These are phyloP conservation scores for Mucor piriformis DNA, from an alignment of 371 early-diverging fungal species.

Conservation along the genomic window DNA sequence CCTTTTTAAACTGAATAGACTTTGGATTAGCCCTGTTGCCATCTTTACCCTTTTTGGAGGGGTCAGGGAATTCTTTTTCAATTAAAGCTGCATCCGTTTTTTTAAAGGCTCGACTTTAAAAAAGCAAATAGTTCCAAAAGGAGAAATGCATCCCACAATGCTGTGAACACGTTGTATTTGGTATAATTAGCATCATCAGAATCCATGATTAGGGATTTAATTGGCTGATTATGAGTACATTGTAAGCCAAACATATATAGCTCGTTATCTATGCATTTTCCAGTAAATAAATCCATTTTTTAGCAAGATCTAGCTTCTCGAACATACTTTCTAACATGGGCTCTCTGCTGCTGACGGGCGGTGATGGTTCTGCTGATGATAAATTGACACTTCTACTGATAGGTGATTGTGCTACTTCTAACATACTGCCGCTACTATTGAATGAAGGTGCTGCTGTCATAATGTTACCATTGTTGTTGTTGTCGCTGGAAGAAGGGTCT, in stretches of 20 bases:
- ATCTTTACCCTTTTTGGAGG: conserved; percentile 21
- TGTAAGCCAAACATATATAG: conserved; percentile 14
- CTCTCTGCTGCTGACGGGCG: conserved; percentile 7
- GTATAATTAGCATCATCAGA: conserved; percentile 9
- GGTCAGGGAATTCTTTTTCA: too few species aligned
- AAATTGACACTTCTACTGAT: not conserved
- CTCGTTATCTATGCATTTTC: conserved; percentile 12
- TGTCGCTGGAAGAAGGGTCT: conserved; percentile 2
- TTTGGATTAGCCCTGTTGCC: conserved; percentile 10
- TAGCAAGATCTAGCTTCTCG: conserved; percentile 13
- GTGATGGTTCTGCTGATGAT: conserved; percentile 4
- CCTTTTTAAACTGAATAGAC: conserved; percentile 6
- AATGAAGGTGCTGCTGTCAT: conserved; percentile 12
- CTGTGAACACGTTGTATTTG: conserved; percentile 3
- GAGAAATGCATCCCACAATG: conserved; percentile 8
- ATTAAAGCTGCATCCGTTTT: too few species aligned
- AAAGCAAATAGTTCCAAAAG: too few species aligned
- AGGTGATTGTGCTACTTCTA: not conserved
- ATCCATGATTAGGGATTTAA: conserved; percentile 9
- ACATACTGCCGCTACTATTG: conserved; percentile 9
- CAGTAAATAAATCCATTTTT: conserved; percentile 20
- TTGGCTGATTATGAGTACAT: conserved; percentile 9
- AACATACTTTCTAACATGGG: conserved; percentile 8
- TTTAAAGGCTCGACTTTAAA: too few species aligned
- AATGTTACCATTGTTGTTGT: conserved; percentile 7